Percentiles rank a stretch among this genome's conserved stretches.
These are phyloP conservation scores for Bruguiera parviflora DNA, from an alignment of 345 rosid genomes.

Conservation along the genomic window DNA sequence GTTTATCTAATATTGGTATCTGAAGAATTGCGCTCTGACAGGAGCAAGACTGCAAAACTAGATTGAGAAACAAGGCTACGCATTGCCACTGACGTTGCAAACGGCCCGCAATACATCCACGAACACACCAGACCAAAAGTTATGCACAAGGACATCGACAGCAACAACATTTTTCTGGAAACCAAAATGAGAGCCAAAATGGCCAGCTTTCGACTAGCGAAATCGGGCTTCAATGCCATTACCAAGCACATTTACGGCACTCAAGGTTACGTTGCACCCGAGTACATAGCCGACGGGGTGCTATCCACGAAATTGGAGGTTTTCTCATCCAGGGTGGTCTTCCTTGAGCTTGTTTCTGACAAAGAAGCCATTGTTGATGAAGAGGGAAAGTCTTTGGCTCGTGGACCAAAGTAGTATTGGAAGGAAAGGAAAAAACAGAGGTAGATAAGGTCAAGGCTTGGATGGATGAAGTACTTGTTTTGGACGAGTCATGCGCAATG, in stretches of 20 bases:
- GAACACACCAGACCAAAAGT: conserved; percentile 53
- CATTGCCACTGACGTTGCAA: conserved; percentile 48
- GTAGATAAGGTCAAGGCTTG: conserved; percentile 25
- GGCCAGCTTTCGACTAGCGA: conserved; percentile 57
- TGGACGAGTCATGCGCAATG: conserved; percentile 28
- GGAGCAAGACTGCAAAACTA: no score
- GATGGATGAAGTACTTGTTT: conserved; percentile 33
- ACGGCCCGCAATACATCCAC: conserved; percentile 57
- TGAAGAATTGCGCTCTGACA: no score
- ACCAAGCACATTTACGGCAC: conserved; percentile 61
- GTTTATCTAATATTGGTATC: no score
- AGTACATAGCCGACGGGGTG: conserved; percentile 47
- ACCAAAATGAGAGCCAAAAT: conserved; percentile 51
- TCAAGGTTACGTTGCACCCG: conserved; percentile 63
- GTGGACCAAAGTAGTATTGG: conserved; percentile 33
- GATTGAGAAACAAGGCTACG: conserved; percentile 36
- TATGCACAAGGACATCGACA: conserved; percentile 59
- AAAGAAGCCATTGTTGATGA: conserved; percentile 44
- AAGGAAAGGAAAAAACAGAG: conserved; percentile 35
- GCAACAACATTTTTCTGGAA: conserved; percentile 54
- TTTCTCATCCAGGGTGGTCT: conserved; percentile 51
- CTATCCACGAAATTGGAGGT: conserved; percentile 56
- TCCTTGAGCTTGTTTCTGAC: conserved; percentile 52
- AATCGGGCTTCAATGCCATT: conserved; percentile 58
- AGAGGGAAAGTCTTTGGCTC: conserved; percentile 36